Base-by-base conservation (phyloP, 441 rosid species). In the Pelargonium myrrhifolium region DNA sequence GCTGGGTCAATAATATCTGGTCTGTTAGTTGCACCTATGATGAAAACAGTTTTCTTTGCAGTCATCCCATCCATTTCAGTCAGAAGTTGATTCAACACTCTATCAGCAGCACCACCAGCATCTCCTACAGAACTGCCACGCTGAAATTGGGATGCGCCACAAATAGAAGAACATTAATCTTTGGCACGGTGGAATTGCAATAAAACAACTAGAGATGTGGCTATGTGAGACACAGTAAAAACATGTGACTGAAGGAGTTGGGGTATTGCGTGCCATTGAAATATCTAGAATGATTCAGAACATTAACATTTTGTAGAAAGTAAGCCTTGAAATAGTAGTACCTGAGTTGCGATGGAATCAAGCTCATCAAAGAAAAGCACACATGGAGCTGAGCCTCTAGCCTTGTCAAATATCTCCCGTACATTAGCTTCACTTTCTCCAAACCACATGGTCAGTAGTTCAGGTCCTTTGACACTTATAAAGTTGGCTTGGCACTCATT, bases 51-150 rank as follows among this genome's bases (percentile, higher is more conserved):
- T 65, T 84, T 84, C 74, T 84, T 84, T 0, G 80, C 87, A 6
- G 82, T 78, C 87, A 84, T 81, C 11, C 87, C 87, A 68, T 84
- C 87, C 87, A 84, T 82, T 67, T 82, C 85, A 9, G 89, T 85
- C 68, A 82, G 74, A 63, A 85, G 84, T 75, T 85, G 89, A 70
- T 83, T 85, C 82, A 85, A 59, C 9, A 85, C 89, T 75, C 89
- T 76, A 66, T 83, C 89, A 0, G 88, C 88, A 66, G 89, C 89
- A 22, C 89, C 89, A 3, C 89, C 89, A 56, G 82, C 89, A 83
- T 85, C 89, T 15, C 89, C 89, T 43, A 74, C 81, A 8, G 79
- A 45, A 7, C 80, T 40, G 18, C 71, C 71, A 37, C 71, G 56
- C 71, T 68, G 71, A 11, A 35, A 35, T 3, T 15, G 31, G 17